Base-by-base conservation (phyloP, 2,329 filamentous ascomycete genomes). In the Trichoderma semiorbis region DNA sequence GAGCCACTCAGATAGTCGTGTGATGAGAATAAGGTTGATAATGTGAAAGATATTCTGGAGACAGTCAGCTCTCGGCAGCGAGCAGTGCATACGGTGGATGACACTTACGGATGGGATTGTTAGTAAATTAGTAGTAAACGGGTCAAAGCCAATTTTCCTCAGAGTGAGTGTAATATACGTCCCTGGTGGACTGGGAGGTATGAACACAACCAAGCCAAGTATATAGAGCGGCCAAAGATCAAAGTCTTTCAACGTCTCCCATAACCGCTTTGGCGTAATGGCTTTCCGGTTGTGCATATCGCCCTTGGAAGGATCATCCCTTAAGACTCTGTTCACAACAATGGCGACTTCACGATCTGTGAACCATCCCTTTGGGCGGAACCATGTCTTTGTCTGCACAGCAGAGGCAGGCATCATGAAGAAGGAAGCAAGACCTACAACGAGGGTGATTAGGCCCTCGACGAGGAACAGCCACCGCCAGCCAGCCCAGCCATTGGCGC, bases 221-320 rank as follows among this genome's bases (percentile, higher is more conserved):
- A 69, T 69, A 14, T 69, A 69, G 5, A 69, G 57, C 10, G 67
- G 67, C 67, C 67, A 69, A 3, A 69, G 67, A 12, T 69, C 67
- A 7, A 62, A 69, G 8, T 69, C 67, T 11, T 69, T 69, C 16
- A 69, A 14, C 16, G 67, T 62, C 39, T 69, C 67, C 57, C 57
- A 69, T 2, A 69, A 30, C 1, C 67, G 39, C 30, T 53, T 69
- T 2, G 67, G 57, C 8, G 67, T 69, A 39, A 69, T 47, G 11
- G 67, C 67, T 50, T 69, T 28, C 5, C 67, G 57, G 12, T 69
- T 69, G 30, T 69, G 67, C 67, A 69, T 69, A 3, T 69, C 67
- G 2, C 67, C 67, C 30, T 69, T 69, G 5, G 67, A 69, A 3
- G 67, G 67, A 21, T 69, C 67, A 6, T 69, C 67, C 1, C 67